Conservation (phyloP, 78 protist species). For the Parvularia atlantis region DNA sequence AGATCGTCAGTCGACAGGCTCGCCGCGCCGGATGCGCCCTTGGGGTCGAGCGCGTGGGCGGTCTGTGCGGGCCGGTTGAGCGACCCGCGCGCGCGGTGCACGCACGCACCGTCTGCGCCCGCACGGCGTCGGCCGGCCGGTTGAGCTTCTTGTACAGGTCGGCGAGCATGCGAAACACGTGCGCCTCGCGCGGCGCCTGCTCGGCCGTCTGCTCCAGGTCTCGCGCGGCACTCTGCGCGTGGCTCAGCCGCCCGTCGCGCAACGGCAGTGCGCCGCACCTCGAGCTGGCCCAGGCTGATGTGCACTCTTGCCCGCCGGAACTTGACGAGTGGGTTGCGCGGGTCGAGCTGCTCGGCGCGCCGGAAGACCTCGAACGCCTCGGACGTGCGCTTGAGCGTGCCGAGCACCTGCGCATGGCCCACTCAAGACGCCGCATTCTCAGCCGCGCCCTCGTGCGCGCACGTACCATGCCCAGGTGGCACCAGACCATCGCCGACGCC, state of each 20-base stretch:
- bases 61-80: too few relatives aligned
- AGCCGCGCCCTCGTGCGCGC: background rate
- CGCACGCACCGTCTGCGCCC: too few relatives aligned
- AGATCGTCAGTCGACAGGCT: too few relatives aligned
- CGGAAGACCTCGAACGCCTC: conserved; percentile 1
- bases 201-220: background rate
- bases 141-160: conserved; percentile 13
- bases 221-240: too few relatives aligned
- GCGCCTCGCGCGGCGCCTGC: conserved; percentile 4
- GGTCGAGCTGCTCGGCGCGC: conserved; percentile 9
- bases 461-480: conserved; percentile 42
- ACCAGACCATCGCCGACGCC: conserved; percentile 27
- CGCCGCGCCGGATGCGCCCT: too few relatives aligned
- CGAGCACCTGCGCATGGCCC: too few relatives aligned
- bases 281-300: background rate
- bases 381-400: too few relatives aligned
- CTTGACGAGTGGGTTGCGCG: conserved; percentile 17
- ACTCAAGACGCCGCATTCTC: too few relatives aligned
- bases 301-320: background rate
- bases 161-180: background rate
- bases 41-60: too few relatives aligned
- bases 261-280: background rate
- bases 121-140: background rate
- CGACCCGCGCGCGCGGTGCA: too few relatives aligned
- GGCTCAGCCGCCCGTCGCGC: background rate